A percentile compares a stretch with the other conserved stretches of the same genome.
phyloP scores from a whole-genome alignment of 2,329 filamentous ascomycete species.

The Aaosphaeria pasadenensis region DNA sequence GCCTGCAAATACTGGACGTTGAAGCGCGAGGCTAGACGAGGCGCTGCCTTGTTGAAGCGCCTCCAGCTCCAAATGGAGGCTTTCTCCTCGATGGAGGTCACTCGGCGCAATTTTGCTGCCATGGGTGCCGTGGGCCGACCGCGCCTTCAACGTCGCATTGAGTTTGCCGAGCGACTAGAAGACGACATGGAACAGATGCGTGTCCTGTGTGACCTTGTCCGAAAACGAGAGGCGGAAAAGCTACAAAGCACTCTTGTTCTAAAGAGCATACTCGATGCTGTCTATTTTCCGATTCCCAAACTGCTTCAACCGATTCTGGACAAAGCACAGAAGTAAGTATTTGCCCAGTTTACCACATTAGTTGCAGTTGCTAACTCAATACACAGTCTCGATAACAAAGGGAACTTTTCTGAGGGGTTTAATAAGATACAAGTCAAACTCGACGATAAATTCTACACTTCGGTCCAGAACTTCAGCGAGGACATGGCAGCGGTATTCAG shows the following conservation, averaged over 20 bases:
- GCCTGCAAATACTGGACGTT: slow-evolving; percentile 97
- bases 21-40: slow-evolving; percentile 88
- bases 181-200: slow-evolving; percentile 76
- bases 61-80: slow-evolving; percentile 93
- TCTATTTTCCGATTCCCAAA: slow-evolving; percentile 85
- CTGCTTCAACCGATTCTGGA: slow-evolving; percentile 75
- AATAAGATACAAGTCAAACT: slow-evolving; percentile 52
- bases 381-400: slow-evolving; percentile 46
- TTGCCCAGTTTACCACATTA: slow-evolving; percentile 10
- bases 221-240: slow-evolving; percentile 74
- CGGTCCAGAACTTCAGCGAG: slow-evolving; percentile 58
- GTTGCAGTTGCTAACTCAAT: not conserved
- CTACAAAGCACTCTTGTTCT: slow-evolving; percentile 74
- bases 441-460: slow-evolving; percentile 57
- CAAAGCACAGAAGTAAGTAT: slow-evolving; percentile 76
- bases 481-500: slow-evolving; percentile 58
- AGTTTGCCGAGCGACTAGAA: slow-evolving; percentile 76
- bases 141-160: slow-evolving; percentile 75
- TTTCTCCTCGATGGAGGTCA: slow-evolving; percentile 97
- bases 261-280: slow-evolving; percentile 75
- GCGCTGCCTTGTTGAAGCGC: slow-evolving; percentile 87
- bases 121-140: slow-evolving; percentile 85
- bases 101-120: slow-evolving; percentile 87
- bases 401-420: slow-evolving; percentile 55
- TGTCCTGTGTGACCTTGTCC: slow-evolving; percentile 66